A percentile compares a stretch with the other conserved stretches of the same genome.
phyloP scores from a whole-genome alignment of 2,329 filamentous ascomycete genomes.

The Fusarium nygamai region DNA sequence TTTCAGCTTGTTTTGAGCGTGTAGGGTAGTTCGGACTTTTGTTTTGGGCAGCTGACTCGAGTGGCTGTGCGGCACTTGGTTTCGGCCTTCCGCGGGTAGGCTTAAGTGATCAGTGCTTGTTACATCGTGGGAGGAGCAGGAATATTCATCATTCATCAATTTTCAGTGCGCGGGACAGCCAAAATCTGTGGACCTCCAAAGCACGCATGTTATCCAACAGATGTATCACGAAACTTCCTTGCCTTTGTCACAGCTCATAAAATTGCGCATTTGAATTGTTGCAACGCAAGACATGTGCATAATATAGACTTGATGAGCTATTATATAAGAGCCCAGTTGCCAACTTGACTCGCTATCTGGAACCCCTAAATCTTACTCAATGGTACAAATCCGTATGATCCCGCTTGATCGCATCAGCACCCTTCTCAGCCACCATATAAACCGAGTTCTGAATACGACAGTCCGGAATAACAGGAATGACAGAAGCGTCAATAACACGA shows the following conservation, averaged over 20 bases:
- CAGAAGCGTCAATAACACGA: constrained; percentile 64
- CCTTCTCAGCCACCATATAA: constrained; percentile 69
- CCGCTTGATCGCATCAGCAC: neutral
- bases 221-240: accelerated
- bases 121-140: neutral
- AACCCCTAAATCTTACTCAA: no score
- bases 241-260: accelerated
- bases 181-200: no score
- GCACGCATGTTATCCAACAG: accelerated
- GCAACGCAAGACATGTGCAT: accelerated
- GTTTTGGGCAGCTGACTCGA: neutral
- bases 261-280: accelerated
- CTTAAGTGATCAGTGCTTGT: neutral
- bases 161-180: no score
- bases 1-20: neutral
- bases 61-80: neutral
- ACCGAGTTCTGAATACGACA: constrained; percentile 68
- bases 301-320: accelerated
- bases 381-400: neutral
- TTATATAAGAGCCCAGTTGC: accelerated
- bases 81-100: neutral
- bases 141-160: neutral
- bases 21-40: neutral
- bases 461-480: constrained; percentile 65
- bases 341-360: neutral